Evolutionary conservation across 257 asterid species (phyloP).

Genomic region (Mitragyna speciosa): DNA sequence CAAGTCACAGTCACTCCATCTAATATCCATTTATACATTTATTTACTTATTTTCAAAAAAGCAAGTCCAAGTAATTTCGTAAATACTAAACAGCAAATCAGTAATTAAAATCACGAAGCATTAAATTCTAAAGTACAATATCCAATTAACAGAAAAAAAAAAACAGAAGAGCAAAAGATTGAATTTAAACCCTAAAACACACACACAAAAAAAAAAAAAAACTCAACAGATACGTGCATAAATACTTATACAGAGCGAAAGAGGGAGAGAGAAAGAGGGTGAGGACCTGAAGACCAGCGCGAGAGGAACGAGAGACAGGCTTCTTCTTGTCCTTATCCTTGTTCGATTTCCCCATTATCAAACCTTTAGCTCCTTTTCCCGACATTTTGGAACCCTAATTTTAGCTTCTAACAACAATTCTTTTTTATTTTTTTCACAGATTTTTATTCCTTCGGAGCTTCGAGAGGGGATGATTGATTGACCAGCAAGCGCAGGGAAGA

Average conservation of each 20-base stretch:
- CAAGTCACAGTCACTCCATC: background rate
- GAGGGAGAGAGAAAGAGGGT: background rate
- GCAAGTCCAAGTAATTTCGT: background rate
- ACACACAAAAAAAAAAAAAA: background rate
- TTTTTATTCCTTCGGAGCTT: background rate
- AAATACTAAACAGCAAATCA: background rate
- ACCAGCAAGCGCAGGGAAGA: background rate
- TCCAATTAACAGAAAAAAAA: background rate
- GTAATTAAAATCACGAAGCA: background rate
- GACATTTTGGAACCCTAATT: constrained; percentile 23
- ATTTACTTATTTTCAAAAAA: background rate
- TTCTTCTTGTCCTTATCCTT: constrained; percentile 40
- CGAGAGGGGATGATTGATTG: background rate
- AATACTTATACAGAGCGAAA: background rate
- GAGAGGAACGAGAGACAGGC: constrained; percentile 38
- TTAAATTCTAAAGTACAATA: too few relatives aligned
- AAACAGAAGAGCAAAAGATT: background rate
- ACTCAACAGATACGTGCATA: background rate
- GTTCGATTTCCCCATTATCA: constrained; percentile 29
- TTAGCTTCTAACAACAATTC: background rate
- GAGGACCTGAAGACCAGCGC: constrained; percentile 39
- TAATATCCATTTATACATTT: background rate
- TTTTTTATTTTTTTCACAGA: background rate
- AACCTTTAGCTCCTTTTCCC: constrained; percentile 39
- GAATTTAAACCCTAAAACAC: background rate